These are phyloP conservation scores for Globisporangium irregulare DNA, from an alignment of 352 stramenopile species.

Conservation along the genomic window DNA sequence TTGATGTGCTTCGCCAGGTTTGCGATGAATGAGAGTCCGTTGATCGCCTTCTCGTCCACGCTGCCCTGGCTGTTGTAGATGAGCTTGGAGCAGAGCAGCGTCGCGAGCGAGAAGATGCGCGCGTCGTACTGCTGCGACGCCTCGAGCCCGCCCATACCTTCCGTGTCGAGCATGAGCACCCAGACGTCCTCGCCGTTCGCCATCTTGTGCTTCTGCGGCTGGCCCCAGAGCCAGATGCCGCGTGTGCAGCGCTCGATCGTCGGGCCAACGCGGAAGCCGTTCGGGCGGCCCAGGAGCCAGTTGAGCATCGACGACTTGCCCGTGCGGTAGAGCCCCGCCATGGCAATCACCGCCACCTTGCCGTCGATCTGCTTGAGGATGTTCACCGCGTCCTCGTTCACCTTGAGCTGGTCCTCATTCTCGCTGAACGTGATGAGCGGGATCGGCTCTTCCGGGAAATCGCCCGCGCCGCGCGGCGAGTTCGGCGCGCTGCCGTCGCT, in stretches of 20 bases:
- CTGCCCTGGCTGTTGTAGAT: conserved; percentile 88
- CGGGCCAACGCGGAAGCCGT: conserved; percentile 76
- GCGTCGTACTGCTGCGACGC: conserved; percentile 84
- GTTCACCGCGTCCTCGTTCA: conserved; percentile 74
- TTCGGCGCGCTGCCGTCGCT: conserved; percentile 8
- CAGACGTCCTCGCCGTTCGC: conserved; percentile 64
- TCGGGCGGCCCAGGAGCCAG: conserved; percentile 69
- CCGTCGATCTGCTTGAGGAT: conserved; percentile 69
- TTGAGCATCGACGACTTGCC: conserved; percentile 89
- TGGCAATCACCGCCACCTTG: conserved; percentile 75
- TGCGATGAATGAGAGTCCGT: conserved; percentile 81
- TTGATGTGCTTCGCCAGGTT: conserved; percentile 88
- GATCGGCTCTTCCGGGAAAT: conserved; percentile 70
- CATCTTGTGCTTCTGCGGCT: conserved; percentile 57
- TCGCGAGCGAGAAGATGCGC: conserved; percentile 85
- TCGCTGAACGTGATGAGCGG: conserved; percentile 86
- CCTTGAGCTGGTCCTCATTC: conserved; percentile 71
- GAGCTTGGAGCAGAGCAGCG: conserved; percentile 82
- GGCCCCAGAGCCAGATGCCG: conserved; percentile 86
- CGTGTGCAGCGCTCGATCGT: conserved; percentile 83
- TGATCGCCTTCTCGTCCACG: conserved; percentile 85
- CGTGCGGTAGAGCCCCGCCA: conserved; percentile 85
- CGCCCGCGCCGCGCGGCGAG: conserved; percentile 18
- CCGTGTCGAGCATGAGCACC: conserved; percentile 86
- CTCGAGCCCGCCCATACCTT: conserved; percentile 84